Percentiles rank a stretch among this genome's conserved stretches.
phyloP scores from a whole-genome alignment of 1,284 basidiomycete genomes.

The Puccinia novopanici region DNA sequence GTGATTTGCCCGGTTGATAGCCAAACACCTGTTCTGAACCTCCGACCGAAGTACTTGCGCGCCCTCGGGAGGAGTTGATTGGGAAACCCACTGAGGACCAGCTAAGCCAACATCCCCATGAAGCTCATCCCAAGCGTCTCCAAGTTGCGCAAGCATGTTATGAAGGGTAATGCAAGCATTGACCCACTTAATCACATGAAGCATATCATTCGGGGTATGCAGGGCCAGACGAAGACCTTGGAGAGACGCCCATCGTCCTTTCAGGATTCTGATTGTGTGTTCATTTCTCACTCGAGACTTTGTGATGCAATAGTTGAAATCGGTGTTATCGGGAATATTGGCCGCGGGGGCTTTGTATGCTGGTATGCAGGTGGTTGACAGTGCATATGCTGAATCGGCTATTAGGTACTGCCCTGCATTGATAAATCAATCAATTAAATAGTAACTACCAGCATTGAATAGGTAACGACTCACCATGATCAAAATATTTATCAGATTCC shows the following conservation, averaged over 20 bases:
- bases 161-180: not conserved
- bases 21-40: no score
- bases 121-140: not conserved
- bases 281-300: conserved; percentile 11
- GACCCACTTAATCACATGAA: not conserved
- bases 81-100: no score
- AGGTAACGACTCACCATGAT: not conserved
- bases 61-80: no score
- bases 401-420: conserved; percentile 4
- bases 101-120: not conserved
- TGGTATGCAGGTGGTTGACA: not conserved
- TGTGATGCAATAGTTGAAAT: conserved; percentile 25
- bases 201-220: not conserved
- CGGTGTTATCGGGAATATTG: not conserved
- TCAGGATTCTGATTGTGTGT: conserved; percentile 30
- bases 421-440: not conserved
- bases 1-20: no score
- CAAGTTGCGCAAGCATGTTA: not conserved
- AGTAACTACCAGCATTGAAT: not conserved
- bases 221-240: not conserved
- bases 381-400: conserved; percentile 14
- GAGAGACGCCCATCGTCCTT: not conserved
- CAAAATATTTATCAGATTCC: not conserved
- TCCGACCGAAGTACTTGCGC: no score
- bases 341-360: conserved; percentile 13